Base-by-base conservation (phyloP, 2,329 filamentous ascomycete species). In the Meredithiella fracta region DNA sequence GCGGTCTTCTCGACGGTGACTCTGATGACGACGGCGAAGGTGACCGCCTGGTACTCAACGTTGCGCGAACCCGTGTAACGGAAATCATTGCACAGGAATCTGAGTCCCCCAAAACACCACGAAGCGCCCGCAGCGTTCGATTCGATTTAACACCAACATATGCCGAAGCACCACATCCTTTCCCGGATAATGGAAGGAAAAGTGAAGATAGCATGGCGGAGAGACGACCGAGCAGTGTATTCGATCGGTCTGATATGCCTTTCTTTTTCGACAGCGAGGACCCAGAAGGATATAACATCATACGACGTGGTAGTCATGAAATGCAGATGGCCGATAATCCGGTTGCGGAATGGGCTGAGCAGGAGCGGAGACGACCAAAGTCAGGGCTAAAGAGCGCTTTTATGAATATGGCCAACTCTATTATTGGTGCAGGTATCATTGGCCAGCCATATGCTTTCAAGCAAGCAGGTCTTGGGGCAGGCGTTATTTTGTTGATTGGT, bases 391-490 rank as follows among this genome's bases (percentile, higher is more conserved):
- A 78, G 60, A 87, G 85, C 66, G 91, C 92, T 2, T 97, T 98
- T 63, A 95, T 97, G 89, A 98, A 98, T 70, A 98, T 98, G 92
- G 91, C 92, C 60, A 98, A 98, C 72, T 94, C 86, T 63, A 98
- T 98, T 67, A 96, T 98, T 62, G 82, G 81, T 40, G 82, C 81
- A 1, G 80, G 81, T 54, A 84, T 84, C 67, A 83, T 84, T 64
- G 80, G 86, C 2, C 92, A 98, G 70, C 90, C 92, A 11, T 98
- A 97, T 69, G 92, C 92, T n/a, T 84, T 98, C 65, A 81, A 80
- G 58, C 90, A 97, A 71, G 92, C 92, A 6, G 92, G 92, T 5
- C 77, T 98, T 63, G 67, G 86, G 15, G 83, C 86, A 38, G 92
- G 92, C 26, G 74, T 91, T 4, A 64, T 88, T 50, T 76, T 98